Evolutionary conservation across 371 early-diverging fungal genomes (phyloP).

Genomic region (Mucor saturninus): DNA sequence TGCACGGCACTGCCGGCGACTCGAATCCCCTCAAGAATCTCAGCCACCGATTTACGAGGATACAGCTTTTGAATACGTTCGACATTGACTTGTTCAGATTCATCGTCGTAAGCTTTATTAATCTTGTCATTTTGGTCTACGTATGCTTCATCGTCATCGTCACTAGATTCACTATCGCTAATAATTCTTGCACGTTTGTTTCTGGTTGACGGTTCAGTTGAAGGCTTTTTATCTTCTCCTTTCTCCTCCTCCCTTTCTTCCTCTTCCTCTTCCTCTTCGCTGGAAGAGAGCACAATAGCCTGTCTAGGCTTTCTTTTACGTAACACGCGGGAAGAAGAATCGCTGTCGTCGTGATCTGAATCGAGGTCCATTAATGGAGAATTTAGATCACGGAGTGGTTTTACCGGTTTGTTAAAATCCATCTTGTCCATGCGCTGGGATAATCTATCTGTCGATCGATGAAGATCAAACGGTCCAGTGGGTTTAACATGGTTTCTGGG

Average conservation of each 20-base stretch:
- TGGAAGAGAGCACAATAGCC: not conserved
- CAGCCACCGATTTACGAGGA: conserved; percentile 5
- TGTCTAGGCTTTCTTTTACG: conserved; percentile 8
- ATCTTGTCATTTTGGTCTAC: conserved; percentile 20
- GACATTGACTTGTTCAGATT: conserved; percentile 5
- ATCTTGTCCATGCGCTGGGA: conserved; percentile 1
- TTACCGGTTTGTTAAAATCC: not conserved
- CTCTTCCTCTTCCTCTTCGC: conserved; percentile 6
- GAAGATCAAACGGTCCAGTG: conserved; percentile 9
- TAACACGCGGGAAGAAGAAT: conserved; percentile 1
- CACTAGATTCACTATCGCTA: conserved; percentile 13
- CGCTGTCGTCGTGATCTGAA: not conserved
- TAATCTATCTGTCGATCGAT: conserved; percentile 8
- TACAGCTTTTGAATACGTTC: conserved; percentile 10
- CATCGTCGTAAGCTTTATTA: conserved; percentile 8
- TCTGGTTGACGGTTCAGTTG: not conserved
- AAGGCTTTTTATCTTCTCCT: not conserved
- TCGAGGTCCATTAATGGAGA: not conserved
- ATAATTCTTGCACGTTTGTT: not conserved
- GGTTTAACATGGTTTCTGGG: not conserved
- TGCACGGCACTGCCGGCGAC: not conserved
- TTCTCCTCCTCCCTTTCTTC: not conserved
- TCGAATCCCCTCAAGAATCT: conserved; percentile 8
- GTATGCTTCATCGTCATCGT: conserved; percentile 20
- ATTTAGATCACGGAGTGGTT: not conserved